Percentiles rank a stretch among this genome's conserved stretches.
Conservation (phyloP, 2,329 filamentous ascomycete genomes). For the Fusarium chlamydosporum region DNA sequence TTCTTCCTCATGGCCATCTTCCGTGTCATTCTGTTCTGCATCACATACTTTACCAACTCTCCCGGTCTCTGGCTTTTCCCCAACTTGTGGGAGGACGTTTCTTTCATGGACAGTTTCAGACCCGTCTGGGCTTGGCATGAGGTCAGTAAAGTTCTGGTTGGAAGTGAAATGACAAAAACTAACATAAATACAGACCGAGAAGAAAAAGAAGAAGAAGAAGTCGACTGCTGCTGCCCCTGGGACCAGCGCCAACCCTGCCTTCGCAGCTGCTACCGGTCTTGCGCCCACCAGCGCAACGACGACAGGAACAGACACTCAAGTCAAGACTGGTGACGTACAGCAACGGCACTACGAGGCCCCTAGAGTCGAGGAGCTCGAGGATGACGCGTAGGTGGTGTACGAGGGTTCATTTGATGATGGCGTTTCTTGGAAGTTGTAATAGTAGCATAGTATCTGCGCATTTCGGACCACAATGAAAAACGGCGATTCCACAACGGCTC, state of each 20-base stretch:
- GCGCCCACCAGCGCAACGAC: conserved; percentile 68
- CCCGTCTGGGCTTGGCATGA: conserved; percentile 99
- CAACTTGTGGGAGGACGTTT: conserved; percentile 98
- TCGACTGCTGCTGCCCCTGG: conserved; percentile 56
- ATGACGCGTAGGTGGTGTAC: conserved; percentile 60
- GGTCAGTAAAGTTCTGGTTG: conserved; percentile 65
- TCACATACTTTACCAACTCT: conserved; percentile 86
- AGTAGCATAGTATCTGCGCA: conserved; percentile 40
- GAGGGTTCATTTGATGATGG: conserved; percentile 37
- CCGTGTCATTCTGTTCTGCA: conserved; percentile 91
- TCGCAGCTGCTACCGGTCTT: conserved; percentile 68
- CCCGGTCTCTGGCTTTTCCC: conserved; percentile 98
- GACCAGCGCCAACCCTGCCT: conserved; percentile 57
- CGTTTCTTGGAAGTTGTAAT: conserved; percentile 49
- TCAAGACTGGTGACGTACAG: conserved; percentile 60
- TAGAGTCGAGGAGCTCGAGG: conserved; percentile 66
- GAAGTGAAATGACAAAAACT: conserved; percentile 26
- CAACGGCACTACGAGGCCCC: conserved; percentile 65
- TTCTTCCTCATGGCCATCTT: conserved; percentile 99
- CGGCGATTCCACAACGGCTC: conserved; percentile 14
- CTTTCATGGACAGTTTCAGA: conserved; percentile 96
- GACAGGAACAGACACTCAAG: conserved; percentile 69
- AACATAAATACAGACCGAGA: conserved; percentile 50
- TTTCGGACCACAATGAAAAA: conserved; percentile 32
- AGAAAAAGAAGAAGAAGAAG: conserved; percentile 71